phyloP scores from a whole-genome alignment of 192 early-diverging fungal genomes.

The Coemansia sp. region DNA sequence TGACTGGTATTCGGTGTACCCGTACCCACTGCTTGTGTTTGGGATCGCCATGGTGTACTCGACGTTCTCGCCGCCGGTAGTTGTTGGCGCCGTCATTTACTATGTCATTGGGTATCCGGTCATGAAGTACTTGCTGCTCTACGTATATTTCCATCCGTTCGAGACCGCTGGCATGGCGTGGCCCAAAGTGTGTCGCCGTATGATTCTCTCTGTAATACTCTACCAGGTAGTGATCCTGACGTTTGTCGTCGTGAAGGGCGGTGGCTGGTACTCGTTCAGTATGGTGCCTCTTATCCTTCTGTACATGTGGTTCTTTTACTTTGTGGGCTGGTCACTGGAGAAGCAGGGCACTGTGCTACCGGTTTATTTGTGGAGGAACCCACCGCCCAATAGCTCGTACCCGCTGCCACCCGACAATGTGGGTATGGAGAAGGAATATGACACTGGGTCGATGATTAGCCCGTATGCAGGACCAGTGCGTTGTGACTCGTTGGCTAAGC shows the following conservation, averaged over 20 bases:
- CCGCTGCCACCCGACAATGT: slow-evolving; percentile 27
- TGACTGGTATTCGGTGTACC: slow-evolving; percentile 69
- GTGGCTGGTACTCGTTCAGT: slow-evolving; percentile 48
- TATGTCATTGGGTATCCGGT: slow-evolving; percentile 65
- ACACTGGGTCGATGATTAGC: neutral
- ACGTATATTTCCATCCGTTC: slow-evolving; percentile 76
- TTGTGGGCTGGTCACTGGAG: slow-evolving; percentile 38
- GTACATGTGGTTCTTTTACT: slow-evolving; percentile 46
- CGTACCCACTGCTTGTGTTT: slow-evolving; percentile 70
- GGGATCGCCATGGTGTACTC: slow-evolving; percentile 75
- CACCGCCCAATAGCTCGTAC: slow-evolving; percentile 46
- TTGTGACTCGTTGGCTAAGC: neutral
- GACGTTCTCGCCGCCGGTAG: slow-evolving; percentile 69
- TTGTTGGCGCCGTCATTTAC: slow-evolving; percentile 68
- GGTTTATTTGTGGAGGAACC: slow-evolving; percentile 45
- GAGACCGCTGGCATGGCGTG: slow-evolving; percentile 69
- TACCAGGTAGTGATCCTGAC: slow-evolving; percentile 66
- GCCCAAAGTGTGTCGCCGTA: slow-evolving; percentile 69
- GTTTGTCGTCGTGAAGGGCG: slow-evolving; percentile 52
- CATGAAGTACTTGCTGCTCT: slow-evolving; percentile 74
- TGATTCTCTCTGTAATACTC: slow-evolving; percentile 64
- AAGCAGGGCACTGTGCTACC: slow-evolving; percentile 43
- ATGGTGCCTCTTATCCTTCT: slow-evolving; percentile 35
- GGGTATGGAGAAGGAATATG: neutral
- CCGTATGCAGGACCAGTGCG: neutral